Evolutionary conservation across 371 early-diverging fungal genomes (phyloP), one percentile per base, ranked within the genome.

Genomic region (Saksenaea vasiformis): DNA sequence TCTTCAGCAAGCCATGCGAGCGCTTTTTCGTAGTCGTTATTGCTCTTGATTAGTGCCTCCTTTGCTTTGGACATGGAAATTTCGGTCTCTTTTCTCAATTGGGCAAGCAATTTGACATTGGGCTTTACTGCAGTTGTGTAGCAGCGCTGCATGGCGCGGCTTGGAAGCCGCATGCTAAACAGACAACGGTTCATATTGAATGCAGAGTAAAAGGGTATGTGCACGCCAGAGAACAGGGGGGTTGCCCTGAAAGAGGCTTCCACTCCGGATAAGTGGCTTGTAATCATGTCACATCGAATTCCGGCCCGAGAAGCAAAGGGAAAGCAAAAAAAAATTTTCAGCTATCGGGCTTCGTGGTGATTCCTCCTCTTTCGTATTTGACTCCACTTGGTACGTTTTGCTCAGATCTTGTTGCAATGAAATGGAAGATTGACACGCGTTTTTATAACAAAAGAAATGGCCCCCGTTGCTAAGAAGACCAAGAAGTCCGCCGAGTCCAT

Each of bases 401-500:
- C 51, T 22, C 22, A 10, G 51, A 5, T 22, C 43, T 14, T 41
- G n/a, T 14, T 13, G 43, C 43, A 41, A n/a, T 39, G 11, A 39
- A 39, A 39, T 39, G 39, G 11, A 39, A 14, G 39, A 5, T 7
- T 31, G 7, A 31, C 31, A 31, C 31, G 31, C 31, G 31, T 51
- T n/a, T n/a, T 17, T 13, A 51, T 54, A 13, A 4, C 28, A 56
- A 17, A 27, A 63, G 61, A 54, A 71, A 85, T 80, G 84, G 84
- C 83, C 58, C 81, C 83, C 65, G 54, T 61, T 63, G 65, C 60
- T 60, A 85, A 84, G 79, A 89, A 90, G 86, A 77, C 85, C 74
- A 90, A 88, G 79, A 91, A 91, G 85, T 68, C 87, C 71, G 78
- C 86, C 63, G 97, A 98, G 87, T 89, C 90, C 85, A 96, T 98